Percentiles rank a stretch among this genome's conserved stretches.
Conservation (phyloP, 768 basidiomycete species). For the Tremella mesenterica region DNA sequence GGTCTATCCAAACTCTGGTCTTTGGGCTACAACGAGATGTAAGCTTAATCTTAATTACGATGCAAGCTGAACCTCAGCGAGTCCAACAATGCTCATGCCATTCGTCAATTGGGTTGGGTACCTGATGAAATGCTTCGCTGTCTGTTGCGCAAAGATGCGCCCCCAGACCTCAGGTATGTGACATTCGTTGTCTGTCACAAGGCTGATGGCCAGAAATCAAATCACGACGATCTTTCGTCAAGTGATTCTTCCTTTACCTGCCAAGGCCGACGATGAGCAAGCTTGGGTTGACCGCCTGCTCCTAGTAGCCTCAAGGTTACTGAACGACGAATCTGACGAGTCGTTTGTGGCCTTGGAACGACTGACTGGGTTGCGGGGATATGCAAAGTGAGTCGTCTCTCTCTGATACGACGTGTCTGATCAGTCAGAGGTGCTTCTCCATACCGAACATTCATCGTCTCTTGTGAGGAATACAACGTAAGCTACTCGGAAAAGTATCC, state of each 20-base stretch:
- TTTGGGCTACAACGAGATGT: constrained; percentile 85
- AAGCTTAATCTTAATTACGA: constrained; percentile 35
- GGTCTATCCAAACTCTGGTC: constrained; percentile 69
- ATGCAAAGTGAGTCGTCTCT: constrained; percentile 48
- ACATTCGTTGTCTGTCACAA: background rate
- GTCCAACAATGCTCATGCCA: constrained; percentile 62
- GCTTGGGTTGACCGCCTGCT: constrained; percentile 80
- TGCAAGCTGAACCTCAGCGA: constrained; percentile 52
- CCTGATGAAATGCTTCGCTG: constrained; percentile 62
- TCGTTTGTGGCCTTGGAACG: constrained; percentile 58
- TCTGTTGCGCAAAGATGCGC: constrained; percentile 46
- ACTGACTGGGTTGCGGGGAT: constrained; percentile 57
- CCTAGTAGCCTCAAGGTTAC: constrained; percentile 45
- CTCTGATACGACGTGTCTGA: constrained; percentile 13
- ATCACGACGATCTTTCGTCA: constrained; percentile 58
- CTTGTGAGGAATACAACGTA: constrained; percentile 77
- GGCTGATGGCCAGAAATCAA: constrained; percentile 11
- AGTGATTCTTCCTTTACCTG: constrained; percentile 71
- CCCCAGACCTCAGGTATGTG: constrained; percentile 56
- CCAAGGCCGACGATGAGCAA: constrained; percentile 54
- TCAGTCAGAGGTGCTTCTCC: constrained; percentile 53
- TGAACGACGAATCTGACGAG: background rate
- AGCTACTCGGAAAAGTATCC: constrained; percentile 34
- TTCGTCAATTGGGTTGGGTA: constrained; percentile 85
- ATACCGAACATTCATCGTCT: constrained; percentile 62